Base-by-base conservation (phyloP, 768 basidiomycete genomes). In the Pisolithus albus region DNA sequence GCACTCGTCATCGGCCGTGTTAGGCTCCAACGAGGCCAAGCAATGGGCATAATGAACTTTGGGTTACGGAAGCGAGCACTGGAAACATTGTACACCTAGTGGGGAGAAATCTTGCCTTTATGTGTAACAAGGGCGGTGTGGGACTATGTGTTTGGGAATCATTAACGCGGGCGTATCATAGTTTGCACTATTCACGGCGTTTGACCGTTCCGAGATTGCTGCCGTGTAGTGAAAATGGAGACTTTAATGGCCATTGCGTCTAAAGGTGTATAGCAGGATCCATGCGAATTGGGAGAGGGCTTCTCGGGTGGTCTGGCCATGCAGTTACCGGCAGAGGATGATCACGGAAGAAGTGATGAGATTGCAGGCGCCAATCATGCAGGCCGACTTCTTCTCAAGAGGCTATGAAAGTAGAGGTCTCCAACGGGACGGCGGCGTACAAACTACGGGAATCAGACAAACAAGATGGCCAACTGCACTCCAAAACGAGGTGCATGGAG, bases 61-160 rank as follows among this genome's bases (percentile, higher is more conserved):
- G 21, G 30, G 30, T 5, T 4, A 21, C 19, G 23, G 11, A 55
- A 26, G 19, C 28, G 24, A 18, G 9, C 43, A 32, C 46, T 21
- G 16, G 32, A 40, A 11, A 21, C 32, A 18, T 23, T 23, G 26
- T 26, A 45, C n/a, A 34, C 26, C 26, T 13, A 16, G 11, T n/a
- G 7, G 42, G 39, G 34, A 30, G n/a, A 15, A n/a, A n/a, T 28
- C 44, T 15, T 39, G 6, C 19, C 32, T 46, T 53, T 55, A 53
- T 53, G 43, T 44, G 42, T 46, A 48, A 48, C 41, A 40, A 45
- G 49, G 41, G 10, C 49, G 42, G 50, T 43, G 43, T 18, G 34
- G 41, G 24, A 32, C 48, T 32, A 32, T 34, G 45, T 46, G 45
- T 34, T 42, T 26, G 26, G 28, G n/a, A 10, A 50, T 23, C 19